Evolutionary conservation across 176 grass and related monocot genomes (phyloP), one percentile per base, ranked within the genome.

Genomic region (Raddia guianensis): DNA sequence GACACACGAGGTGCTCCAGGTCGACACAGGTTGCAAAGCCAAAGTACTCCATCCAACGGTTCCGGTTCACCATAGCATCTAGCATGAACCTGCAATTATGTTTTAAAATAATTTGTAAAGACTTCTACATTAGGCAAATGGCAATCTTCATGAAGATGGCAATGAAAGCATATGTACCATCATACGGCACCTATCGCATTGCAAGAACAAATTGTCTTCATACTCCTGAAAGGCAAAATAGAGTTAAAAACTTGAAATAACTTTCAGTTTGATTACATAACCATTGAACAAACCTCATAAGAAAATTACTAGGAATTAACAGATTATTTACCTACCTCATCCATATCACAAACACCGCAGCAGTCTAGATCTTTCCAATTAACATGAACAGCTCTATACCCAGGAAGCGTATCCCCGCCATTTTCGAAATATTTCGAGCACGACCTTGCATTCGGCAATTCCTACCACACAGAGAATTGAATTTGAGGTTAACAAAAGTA

Each of bases 271-370:
- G 43, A 87, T 60, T 80, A 70, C 3, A 64, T 80, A 78, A 46
- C 27, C 64, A 70, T 49, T 18, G 34, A 66, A 79, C 71, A 76
- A 75, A 32, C 3, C 40, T 50, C 12, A 70, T 45, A 35, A 78
- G 19, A 68, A 63, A 18, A 79, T 18, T 63, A 82, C 66, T 66
- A 76, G n/a, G 11, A 3, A 62, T 33, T 33, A 62, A 62, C 32
- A 10, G 49, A 75, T 49, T 58, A 75, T 65, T 49, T 64, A 80
- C 65, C 85, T 87, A 95, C 96, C 96, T 99, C 96, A 83, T 99
- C 96, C 96, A 99, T 99, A 86, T 99, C 96, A 65, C 96, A 99
- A 76, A 99, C 96, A 82, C 77, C 91, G 85, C 96, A 99, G 82
- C 63, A 88, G 79, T 99, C 96, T 33, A 99, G 89, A 90, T 93